Evolutionary conservation across 1,284 basidiomycete genomes (phyloP).

Genomic region (Malassezia furfur): DNA sequence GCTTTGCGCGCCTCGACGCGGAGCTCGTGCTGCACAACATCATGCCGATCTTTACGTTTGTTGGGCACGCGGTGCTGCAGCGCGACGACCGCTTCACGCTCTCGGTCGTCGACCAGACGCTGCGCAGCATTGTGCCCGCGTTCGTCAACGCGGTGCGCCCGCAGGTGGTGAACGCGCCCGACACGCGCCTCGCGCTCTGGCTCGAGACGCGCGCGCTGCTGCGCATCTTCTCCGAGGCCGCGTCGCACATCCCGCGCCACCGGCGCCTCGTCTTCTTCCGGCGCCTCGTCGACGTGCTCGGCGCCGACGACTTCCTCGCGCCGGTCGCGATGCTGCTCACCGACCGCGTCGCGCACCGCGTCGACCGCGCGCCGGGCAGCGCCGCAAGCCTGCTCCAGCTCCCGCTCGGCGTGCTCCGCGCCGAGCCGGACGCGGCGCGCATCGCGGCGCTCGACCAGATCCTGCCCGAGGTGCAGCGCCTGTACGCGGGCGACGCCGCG

Average conservation of each 20-base stretch:
- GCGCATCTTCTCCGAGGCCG: constrained; percentile 77
- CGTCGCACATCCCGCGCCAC: constrained; percentile 75
- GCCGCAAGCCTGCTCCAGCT: constrained; percentile 55
- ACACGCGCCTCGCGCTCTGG: constrained; percentile 25
- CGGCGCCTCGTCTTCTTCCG: constrained; percentile 81
- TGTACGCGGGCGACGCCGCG: constrained; percentile 22
- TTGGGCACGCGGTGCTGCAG: constrained; percentile 92
- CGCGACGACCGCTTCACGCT: constrained; percentile 92
- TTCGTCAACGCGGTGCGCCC: constrained; percentile 68
- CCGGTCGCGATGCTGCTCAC: constrained; percentile 77
- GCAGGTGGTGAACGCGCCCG: constrained; percentile 31
- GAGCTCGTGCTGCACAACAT: constrained; percentile 86
- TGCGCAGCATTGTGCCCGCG: constrained; percentile 84
- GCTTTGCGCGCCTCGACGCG: constrained; percentile 70
- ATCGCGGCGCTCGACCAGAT: constrained; percentile 51
- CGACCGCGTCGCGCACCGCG: constrained; percentile 67
- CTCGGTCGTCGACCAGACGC: constrained; percentile 87
- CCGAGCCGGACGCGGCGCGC: constrained; percentile 55
- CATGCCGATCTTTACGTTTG: constrained; percentile 98
- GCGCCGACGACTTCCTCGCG: constrained; percentile 68
- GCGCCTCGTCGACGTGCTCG: constrained; percentile 78
- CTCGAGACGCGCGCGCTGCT: constrained; percentile 56
- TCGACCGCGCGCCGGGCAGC: constrained; percentile 56
- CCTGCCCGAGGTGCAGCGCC: constrained; percentile 28
- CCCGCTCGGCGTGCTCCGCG: constrained; percentile 56